phyloP scores from a whole-genome alignment of 129 eudicot species.

The Pseudognaphalium luteoalbum region DNA sequence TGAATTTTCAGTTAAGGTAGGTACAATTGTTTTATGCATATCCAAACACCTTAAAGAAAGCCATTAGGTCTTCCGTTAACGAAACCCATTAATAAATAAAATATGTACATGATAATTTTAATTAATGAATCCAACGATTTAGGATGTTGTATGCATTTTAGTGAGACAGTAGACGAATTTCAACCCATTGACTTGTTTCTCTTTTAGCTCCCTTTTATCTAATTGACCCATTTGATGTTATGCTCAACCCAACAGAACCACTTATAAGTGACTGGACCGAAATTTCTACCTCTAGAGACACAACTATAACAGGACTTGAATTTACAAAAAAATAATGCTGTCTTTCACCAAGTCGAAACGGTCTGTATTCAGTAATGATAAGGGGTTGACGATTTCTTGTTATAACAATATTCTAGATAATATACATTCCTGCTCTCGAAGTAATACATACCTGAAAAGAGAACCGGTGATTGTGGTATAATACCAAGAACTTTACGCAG shows the following conservation, averaged over 20 bases:
- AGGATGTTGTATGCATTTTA: background rate
- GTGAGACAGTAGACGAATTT: background rate
- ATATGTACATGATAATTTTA: too few species aligned
- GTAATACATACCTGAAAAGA: slow-evolving; percentile 72
- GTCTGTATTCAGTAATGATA: too few species aligned
- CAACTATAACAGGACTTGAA: background rate
- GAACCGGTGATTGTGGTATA: slow-evolving; percentile 92
- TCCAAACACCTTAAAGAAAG: too few species aligned
- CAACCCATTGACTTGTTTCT: background rate
- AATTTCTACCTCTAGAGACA: background rate
- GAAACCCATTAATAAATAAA: too few species aligned
- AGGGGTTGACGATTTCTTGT: too few species aligned
- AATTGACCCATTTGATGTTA: too few species aligned
- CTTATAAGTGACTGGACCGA: background rate
- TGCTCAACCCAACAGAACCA: background rate
- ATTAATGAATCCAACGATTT: too few species aligned
- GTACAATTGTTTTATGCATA: too few species aligned
- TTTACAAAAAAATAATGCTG: background rate
- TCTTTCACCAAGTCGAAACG: background rate
- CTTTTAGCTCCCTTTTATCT: background rate
- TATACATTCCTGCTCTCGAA: background rate
- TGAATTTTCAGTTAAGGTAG: too few species aligned
- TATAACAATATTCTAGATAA: too few species aligned
- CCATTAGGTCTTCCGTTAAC: too few species aligned
- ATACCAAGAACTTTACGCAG: slow-evolving; percentile 86